Conservation (phyloP, 345 rosid genomes). For the Eucalyptus rudis region DNA sequence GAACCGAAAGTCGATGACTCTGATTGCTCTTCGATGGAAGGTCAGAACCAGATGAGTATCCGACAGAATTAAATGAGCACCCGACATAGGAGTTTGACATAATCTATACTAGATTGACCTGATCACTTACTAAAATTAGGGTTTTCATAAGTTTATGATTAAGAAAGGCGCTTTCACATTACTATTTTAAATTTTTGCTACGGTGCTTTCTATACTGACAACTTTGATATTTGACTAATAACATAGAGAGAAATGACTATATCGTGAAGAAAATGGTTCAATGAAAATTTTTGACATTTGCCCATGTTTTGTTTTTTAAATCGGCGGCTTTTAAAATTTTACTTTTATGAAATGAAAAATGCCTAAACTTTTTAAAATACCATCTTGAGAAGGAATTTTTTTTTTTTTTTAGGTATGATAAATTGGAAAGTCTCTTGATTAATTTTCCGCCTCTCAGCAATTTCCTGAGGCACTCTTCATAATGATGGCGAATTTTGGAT, state of each 20-base stretch:
- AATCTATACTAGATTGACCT: not conserved
- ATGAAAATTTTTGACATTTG: not conserved
- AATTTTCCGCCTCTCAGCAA: too few relatives aligned
- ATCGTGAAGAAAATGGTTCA: not conserved
- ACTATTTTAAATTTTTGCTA: not conserved
- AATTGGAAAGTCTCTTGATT: not conserved
- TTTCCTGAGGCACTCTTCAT: not conserved
- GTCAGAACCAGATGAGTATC: not conserved
- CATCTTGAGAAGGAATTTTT: not conserved
- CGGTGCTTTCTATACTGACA: rapidly evolving
- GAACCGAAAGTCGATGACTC: not conserved
- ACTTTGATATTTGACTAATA: not conserved
- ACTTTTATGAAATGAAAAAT: not conserved
- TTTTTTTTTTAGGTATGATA: not conserved
- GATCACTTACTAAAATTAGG: rapidly evolving
- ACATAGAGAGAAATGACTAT: rapidly evolving
- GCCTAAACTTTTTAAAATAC: not conserved
- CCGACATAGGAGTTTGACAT: not conserved
- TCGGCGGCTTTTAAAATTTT: not conserved
- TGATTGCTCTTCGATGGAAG: not conserved
- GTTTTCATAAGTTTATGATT: not conserved
- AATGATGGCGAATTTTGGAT: not conserved
- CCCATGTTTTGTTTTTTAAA: not conserved
- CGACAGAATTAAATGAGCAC: not conserved
- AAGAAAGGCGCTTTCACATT: not conserved